Conservation (phyloP, 176 grass and related monocot species). For the Aegilops sharonensis region DNA sequence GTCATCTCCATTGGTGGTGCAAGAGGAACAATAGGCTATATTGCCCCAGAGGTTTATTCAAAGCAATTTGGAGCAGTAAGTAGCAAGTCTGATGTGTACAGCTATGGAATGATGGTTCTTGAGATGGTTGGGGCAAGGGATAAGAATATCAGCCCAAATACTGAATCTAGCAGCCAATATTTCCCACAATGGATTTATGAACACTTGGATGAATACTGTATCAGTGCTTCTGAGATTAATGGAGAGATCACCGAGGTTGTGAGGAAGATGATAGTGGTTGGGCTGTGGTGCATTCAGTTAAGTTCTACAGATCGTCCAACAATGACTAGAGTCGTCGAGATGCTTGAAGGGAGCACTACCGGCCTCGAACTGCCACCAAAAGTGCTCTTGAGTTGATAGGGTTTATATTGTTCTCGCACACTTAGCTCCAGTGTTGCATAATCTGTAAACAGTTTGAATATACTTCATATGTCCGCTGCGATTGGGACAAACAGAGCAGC, state of each 20-base stretch:
- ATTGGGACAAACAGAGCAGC: constrained; percentile 12
- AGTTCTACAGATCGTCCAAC: constrained; percentile 37
- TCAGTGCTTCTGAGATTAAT: constrained; percentile 29
- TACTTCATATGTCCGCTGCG: too few relatives aligned
- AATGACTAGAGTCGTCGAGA: constrained; percentile 49
- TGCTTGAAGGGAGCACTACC: constrained; percentile 37
- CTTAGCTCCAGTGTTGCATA: not conserved
- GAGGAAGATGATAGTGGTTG: constrained; percentile 48
- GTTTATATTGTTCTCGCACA: not conserved
- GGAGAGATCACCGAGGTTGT: constrained; percentile 34
- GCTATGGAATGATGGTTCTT: constrained; percentile 62
- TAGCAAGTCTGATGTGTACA: constrained; percentile 62
- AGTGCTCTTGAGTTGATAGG: not conserved
- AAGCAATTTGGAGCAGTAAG: constrained; percentile 35
- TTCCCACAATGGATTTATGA: constrained; percentile 46
- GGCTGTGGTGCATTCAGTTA: constrained; percentile 54
- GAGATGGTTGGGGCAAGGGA: constrained; percentile 53
- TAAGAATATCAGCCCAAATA: constrained; percentile 1
- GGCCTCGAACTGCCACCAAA: constrained; percentile 40
- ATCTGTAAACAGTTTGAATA: not conserved
- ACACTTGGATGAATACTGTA: constrained; percentile 33
- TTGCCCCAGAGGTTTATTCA: constrained; percentile 27
- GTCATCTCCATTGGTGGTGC: constrained; percentile 26
- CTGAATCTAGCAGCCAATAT: constrained; percentile 29
- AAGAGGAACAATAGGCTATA: constrained; percentile 41